Evolutionary conservation across 148 eudicot genomes (phyloP).

Genomic region (Vaccinium myrtillus): DNA sequence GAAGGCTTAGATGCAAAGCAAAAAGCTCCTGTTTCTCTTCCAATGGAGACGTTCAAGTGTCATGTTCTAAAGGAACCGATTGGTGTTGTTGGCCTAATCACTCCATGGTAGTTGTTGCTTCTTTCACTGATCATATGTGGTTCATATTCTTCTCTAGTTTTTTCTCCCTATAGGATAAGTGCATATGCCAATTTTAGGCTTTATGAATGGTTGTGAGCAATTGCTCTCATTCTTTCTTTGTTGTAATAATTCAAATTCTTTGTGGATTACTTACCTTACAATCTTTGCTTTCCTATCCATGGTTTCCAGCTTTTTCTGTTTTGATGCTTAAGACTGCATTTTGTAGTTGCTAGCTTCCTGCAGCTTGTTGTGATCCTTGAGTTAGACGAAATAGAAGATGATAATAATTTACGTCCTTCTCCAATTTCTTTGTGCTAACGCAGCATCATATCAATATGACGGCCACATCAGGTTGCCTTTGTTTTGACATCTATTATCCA

Average conservation of each 20-base stretch:
- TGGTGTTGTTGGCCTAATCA: constrained; percentile 94
- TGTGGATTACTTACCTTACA: not conserved
- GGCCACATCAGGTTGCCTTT: constrained; percentile 4
- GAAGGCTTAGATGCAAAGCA: constrained; percentile 88
- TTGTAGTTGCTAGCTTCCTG: constrained; percentile 10
- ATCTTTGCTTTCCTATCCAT: not conserved
- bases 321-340: not conserved
- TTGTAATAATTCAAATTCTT: not conserved
- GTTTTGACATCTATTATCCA: not conserved
- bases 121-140: not conserved
- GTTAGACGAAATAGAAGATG: not conserved
- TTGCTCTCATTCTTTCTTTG: not conserved
- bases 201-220: not conserved
- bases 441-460: constrained; percentile 8
- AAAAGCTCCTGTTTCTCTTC: constrained; percentile 78
- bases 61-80: constrained; percentile 84
- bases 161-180: not conserved
- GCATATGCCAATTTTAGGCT: not conserved
- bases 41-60: constrained; percentile 78
- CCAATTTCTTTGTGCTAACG: not conserved
- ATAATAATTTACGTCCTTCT: not conserved
- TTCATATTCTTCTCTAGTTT: not conserved
- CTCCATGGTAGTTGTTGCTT: constrained; percentile 72
- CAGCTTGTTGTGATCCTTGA: constrained; percentile 3
- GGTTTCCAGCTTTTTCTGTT: not conserved